phyloP scores from a whole-genome alignment of 2,329 filamentous ascomycete genomes.

The Clonostachys sp. region DNA sequence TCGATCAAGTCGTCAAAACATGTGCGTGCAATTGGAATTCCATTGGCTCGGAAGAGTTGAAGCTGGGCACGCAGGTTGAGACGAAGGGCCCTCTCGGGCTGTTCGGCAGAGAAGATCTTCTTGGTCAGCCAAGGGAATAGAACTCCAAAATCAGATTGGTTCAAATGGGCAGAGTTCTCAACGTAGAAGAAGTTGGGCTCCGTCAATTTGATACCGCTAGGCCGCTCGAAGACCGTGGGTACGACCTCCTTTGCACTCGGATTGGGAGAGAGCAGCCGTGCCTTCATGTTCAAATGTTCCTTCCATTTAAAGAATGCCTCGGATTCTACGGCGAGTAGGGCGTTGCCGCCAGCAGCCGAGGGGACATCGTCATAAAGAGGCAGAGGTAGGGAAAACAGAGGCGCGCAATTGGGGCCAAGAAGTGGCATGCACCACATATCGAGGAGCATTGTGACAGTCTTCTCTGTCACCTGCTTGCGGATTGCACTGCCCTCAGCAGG shows the following conservation, averaged over 20 bases:
- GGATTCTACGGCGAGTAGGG: constrained; percentile 67
- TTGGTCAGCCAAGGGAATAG: constrained; percentile 70
- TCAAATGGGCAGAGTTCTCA: constrained; percentile 69
- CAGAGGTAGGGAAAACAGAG: constrained; percentile 68
- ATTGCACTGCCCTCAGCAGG: constrained; percentile 53
- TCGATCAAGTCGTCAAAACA: constrained; percentile 45
- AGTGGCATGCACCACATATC: constrained; percentile 81
- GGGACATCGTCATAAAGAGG: constrained; percentile 57
- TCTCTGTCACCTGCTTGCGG: constrained; percentile 61
- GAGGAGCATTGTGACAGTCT: constrained; percentile 63
- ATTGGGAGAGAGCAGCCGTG: constrained; percentile 57
- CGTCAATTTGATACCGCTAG: constrained; percentile 32
- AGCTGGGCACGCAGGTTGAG: constrained; percentile 55
- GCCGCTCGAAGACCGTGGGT: constrained; percentile 32
- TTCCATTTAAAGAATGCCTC: constrained; percentile 77
- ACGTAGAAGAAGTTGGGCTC: constrained; percentile 73
- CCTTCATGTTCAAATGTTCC: constrained; percentile 66
- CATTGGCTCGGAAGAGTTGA: constrained; percentile 49
- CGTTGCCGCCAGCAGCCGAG: constrained; percentile 48
- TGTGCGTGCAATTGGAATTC: constrained; percentile 43
- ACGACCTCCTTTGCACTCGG: constrained; percentile 37
- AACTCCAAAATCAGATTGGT: constrained; percentile 78
- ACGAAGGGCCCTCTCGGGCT: constrained; percentile 53
- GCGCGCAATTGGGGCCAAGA: constrained; percentile 53
- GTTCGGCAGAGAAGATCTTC: constrained; percentile 50